Base-by-base conservation (phyloP, 768 basidiomycete genomes). In the Trametes villosa region DNA sequence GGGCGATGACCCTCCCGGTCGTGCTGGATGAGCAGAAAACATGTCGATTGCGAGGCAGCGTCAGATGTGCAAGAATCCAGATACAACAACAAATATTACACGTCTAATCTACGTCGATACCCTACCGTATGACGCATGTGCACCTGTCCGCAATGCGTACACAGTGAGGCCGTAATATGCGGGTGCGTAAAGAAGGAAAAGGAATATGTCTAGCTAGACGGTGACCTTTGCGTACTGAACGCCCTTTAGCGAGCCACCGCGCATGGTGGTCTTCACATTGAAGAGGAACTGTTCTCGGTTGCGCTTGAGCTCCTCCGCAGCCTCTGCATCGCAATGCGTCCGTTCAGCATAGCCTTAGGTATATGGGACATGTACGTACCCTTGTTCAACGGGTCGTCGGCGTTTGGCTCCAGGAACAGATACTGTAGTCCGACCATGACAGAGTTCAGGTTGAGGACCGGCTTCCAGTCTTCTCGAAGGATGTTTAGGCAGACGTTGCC, bases 401-500 rank as follows among this genome's bases (percentile, higher is more conserved):
- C 92, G 69, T 99, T 99, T 15, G 97, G 97, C 75, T 99, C 97
- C 58, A 99, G 81, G 83, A 99, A 99, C 53, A 99, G 84, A 71
- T 98, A 99, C 74, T 99, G 97, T 57, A 99, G 76, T 34, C 97
- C 97, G 60, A 98, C 93, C 94, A 98, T 96, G 65, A 99, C 94
- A 30, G 96, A 93, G 73, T 95, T 98, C 53, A 99, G 81, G 75
- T 98, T 98, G 44, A 99, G 80, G 3, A 99, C 97, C 6, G 97
- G 97, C 72, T 99, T 99, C 97, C 97, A 99, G 77, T 99, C 97
- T 79, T 99, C 97, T 72, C 97, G 87, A 59, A 98, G 84, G 72
- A 98, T 98, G 77, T 98, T 98, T 68, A 99, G 75, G 79, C 97
- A 99, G 46, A 99, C 96, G 67, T 98, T 98, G 45, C 97, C 97